Base-by-base conservation (phyloP, 225 moss, liverwort and hornwort species). In the Sphagnum tenellum region DNA sequence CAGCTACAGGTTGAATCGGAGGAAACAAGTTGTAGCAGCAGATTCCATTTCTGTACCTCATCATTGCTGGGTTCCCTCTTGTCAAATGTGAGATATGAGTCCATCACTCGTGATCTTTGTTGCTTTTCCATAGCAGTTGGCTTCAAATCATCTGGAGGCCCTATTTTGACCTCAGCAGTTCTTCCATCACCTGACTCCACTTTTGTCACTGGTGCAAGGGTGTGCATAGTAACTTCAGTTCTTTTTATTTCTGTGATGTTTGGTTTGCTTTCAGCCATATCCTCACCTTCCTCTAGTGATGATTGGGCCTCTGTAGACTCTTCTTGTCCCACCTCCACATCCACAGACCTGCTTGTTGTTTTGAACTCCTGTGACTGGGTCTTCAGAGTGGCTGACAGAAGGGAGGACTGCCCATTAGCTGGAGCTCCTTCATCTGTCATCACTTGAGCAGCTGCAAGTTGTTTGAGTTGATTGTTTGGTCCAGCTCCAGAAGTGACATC, bases 401-500 rank as follows among this genome's bases (percentile, higher is more conserved):
- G 53, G 45, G 44, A 72, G 48, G 29, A 29, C 29, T n/a, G 63
- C n/a, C 66, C 47, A n/a, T 55, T 56, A 12, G 55, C 66, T 14
- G 66, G 66, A 9, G 55, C 66, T 56, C 29, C 29, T 29, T 47
- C 56, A 11, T 66, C 66, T 55, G 66, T 47, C 48, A 56, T 56
- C 12, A 53, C 60, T 49, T 60, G 50, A 61, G 68, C 50, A 8
- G 61, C 49, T 61, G 51, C 50, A 60, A 69, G 46, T 50, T n/a
- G 49, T 69, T 61, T 69, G 50, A 61, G 10, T 50, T 53, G 60
- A 49, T 49, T 14, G 10, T 61, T 50, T 4, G 68, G 68, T n/a
- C 68, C 68, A 47, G 66, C 89, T 48, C 87, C 82, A 7, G 88
- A 82, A 61, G 84, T 83, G 45, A 78, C 84, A 51, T 87, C 90